Evolutionary conservation across 805 yeast genomes (phyloP), one percentile per base, ranked within the genome.

Genomic region (Schizosaccharomyces osmophilus): DNA sequence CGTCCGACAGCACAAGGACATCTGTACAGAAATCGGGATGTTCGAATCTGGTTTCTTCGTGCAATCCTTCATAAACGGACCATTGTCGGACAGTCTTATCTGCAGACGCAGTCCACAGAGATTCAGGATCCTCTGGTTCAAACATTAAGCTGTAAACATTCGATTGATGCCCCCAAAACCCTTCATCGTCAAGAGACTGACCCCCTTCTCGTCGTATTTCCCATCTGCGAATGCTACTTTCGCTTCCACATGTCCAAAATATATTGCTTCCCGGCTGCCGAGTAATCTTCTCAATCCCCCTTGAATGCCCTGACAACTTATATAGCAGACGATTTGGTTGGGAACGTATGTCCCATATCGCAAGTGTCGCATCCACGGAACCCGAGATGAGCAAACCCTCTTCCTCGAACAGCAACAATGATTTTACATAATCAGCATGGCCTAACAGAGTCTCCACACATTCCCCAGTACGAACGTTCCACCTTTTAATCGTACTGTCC

Each of bases 21-120:
- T 57, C 60, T 13, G 43, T 31, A 41, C 43, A 36, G 5, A 29
- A n/a, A 4, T 57, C 60, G 3, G 43, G 41, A 24, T 57, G 60
- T 19, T 57, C 60, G 43, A 57, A n/a, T 13, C 29, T 22, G 4
- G 60, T 57, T 8, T 57, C 60, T 36, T 57, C 43, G 36, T 29
- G 57, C 13, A 32, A 6, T 4, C 39, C 29, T 19, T 29, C 22
- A 22, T 36, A 36, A n/a, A 57, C 15, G 19, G 43, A 36, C 31
- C 31, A 57, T 9, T 41, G 29, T 13, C 60, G 22, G 22, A 31
- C 60, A 22, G 60, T 57, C 19, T 26, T 29, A 36, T 57, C 60
- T 22, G 60, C 60, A 2, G 60, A 57, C 3, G 60, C 60, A 6
- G 60, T 36, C 60, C 60, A 57, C 45, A 57, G 4, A 17, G 36